Percentiles rank a stretch among this genome's conserved stretches.
Evolutionary conservation across 2,329 filamentous ascomycete genomes (phyloP).

Genomic region (Pestalotiopsis sp.): DNA sequence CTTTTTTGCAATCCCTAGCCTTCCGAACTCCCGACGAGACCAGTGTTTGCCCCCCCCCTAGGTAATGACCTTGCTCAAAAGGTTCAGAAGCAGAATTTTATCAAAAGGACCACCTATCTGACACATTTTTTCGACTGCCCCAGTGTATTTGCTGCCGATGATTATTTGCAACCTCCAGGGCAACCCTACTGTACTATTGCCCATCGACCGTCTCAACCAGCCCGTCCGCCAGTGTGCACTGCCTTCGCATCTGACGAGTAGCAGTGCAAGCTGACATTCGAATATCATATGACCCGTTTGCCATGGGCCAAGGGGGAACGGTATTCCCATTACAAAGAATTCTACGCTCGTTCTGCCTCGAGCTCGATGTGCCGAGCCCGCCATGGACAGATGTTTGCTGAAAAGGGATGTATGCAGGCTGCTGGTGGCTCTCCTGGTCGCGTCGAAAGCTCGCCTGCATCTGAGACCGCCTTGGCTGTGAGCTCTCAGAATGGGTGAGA

Average conservation of each 20-base stretch:
- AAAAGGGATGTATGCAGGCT: neutral
- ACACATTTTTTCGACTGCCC: neutral
- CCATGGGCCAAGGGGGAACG: neutral
- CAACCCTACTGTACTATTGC: neutral
- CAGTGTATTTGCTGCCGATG: neutral
- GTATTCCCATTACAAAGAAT: neutral
- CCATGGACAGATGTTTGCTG: neutral
- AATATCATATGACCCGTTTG: neutral
- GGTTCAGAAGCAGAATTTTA: neutral
- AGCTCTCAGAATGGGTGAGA: neutral
- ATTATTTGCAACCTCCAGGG: neutral
- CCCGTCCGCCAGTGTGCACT: neutral
- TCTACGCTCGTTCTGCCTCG: neutral
- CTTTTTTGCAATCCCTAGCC: neutral
- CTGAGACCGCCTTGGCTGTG: neutral
- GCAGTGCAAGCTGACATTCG: neutral
- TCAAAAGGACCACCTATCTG: neutral
- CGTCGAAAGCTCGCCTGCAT: neutral
- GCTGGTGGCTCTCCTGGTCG: neutral
- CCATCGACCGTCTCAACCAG: neutral
- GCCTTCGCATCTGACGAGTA: neutral
- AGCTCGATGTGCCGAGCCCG: neutral
- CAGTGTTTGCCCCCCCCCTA: neutral
- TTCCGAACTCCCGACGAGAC: slow-evolving; percentile 1
- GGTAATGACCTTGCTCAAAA: neutral